These are phyloP conservation scores for Meripilus lineatus DNA, from an alignment of 1,284 basidiomycete species.

Conservation along the genomic window DNA sequence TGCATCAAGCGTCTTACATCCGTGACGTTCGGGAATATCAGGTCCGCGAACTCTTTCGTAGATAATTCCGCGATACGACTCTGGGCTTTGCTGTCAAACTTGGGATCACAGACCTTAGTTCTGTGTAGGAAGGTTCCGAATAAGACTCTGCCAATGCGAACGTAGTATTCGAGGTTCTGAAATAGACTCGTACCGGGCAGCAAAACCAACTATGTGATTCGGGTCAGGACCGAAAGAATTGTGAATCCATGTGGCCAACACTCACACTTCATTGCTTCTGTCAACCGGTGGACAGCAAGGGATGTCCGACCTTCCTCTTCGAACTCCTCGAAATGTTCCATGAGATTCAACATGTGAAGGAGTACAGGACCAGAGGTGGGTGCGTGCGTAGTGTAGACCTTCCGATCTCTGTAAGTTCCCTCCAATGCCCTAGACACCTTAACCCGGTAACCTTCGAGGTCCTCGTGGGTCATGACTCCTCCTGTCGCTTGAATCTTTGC, in stretches of 20 bases:
- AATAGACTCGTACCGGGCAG: slow-evolving; percentile 49
- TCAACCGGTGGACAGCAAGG: slow-evolving; percentile 63
- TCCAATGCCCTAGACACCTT: slow-evolving; percentile 70
- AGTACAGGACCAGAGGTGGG: slow-evolving; percentile 82
- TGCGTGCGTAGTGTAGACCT: slow-evolving; percentile 79
- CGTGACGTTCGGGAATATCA: slow-evolving; percentile 65
- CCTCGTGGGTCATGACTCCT: slow-evolving; percentile 73
- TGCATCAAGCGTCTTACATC: slow-evolving; percentile 76
- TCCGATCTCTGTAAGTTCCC: slow-evolving; percentile 73
- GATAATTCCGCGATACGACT: slow-evolving; percentile 61
- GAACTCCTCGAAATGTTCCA: slow-evolving; percentile 61
- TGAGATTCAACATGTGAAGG: slow-evolving; percentile 75
- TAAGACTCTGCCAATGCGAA: too few relatives aligned
- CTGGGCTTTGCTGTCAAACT: slow-evolving; percentile 51
- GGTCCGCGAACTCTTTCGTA: slow-evolving; percentile 65
- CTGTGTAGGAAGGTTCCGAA: too few relatives aligned
- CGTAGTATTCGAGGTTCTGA: background rate
- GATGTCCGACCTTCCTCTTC: slow-evolving; percentile 43
- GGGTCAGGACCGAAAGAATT: too few relatives aligned
- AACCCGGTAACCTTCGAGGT: slow-evolving; percentile 69
- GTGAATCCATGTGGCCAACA: too few relatives aligned
- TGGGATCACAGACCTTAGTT: slow-evolving; percentile 78
- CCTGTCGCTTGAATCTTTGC: slow-evolving; percentile 64
- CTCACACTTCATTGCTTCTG: slow-evolving; percentile 77
- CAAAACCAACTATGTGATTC: slow-evolving; percentile 77